These are phyloP conservation scores for Chionographis japonica DNA, from an alignment of 106 monocot genomes.

Conservation along the genomic window DNA sequence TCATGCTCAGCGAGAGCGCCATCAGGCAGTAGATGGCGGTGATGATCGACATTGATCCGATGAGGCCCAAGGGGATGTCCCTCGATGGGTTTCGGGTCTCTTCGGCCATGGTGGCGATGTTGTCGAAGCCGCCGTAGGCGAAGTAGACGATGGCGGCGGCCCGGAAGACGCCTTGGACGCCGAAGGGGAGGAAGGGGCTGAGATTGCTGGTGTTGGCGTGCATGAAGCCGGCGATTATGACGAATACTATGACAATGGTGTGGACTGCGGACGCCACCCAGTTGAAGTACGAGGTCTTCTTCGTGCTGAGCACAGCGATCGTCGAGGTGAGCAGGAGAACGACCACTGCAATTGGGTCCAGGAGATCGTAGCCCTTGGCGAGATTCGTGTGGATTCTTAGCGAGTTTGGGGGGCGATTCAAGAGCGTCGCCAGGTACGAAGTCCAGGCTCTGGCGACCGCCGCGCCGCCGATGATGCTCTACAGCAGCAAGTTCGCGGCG, in stretches of 20 bases:
- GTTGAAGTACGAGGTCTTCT: constrained; percentile 29
- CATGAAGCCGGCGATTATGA: constrained; percentile 24
- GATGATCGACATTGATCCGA: constrained; percentile 44
- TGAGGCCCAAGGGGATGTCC: constrained; percentile 48
- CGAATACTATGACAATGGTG: constrained; percentile 29
- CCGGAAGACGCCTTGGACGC: constrained; percentile 29
- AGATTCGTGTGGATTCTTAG: constrained; percentile 34
- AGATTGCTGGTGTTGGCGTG: constrained; percentile 25
- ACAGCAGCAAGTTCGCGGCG: constrained; percentile 26
- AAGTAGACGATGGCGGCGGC: constrained; percentile 42
- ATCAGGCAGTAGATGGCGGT: constrained; percentile 44
- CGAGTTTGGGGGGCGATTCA: constrained; percentile 11
- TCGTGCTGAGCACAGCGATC: constrained; percentile 22
- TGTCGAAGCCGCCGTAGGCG: constrained; percentile 57
- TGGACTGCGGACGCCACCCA: constrained; percentile 29
- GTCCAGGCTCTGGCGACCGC: constrained; percentile 25
- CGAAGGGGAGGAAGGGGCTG: constrained; percentile 35
- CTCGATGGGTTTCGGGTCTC: constrained; percentile 43
- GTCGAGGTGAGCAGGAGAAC: constrained; percentile 18
- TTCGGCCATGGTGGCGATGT: constrained; percentile 53
- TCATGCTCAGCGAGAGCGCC: constrained; percentile 28
- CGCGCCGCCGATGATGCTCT: constrained; percentile 18
- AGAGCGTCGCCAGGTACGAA: constrained; percentile 24
- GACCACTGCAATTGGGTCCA: constrained; percentile 45
- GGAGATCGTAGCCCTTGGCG: constrained; percentile 26